Conservation (phyloP, 805 yeast species). For the Wickerhamiella occidentalis region DNA sequence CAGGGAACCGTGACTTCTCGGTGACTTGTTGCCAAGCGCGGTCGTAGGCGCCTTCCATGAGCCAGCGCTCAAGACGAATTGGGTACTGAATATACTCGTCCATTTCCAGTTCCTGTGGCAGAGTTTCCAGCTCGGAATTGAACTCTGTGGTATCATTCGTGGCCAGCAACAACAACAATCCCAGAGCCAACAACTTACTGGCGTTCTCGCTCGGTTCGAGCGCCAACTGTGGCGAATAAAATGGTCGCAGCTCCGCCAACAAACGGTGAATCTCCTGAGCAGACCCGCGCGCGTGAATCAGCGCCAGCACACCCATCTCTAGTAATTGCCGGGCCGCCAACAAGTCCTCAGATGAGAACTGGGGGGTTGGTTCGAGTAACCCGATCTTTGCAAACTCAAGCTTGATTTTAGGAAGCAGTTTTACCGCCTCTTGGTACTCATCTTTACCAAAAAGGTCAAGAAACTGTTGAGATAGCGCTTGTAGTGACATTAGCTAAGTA, state of each 20-base stretch:
- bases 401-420: constrained; percentile 58
- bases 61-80: constrained; percentile 77
- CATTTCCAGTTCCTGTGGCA: constrained; percentile 46
- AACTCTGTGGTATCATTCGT: constrained; percentile 77
- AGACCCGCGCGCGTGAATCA: constrained; percentile 47
- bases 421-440: constrained; percentile 49
- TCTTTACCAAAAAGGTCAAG: constrained; percentile 50
- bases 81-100: constrained; percentile 74
- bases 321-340: constrained; percentile 68
- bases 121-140: constrained; percentile 75
- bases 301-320: constrained; percentile 77
- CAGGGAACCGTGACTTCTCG: constrained; percentile 37
- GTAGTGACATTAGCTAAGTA: constrained; percentile 37
- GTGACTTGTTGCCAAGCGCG: constrained; percentile 72
- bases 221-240: constrained; percentile 41
- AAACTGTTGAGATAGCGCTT: constrained; percentile 56
- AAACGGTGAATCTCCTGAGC: constrained; percentile 58
- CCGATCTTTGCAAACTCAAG: constrained; percentile 67
- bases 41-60: constrained; percentile 94
- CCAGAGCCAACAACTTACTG: constrained; percentile 62
- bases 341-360: constrained; percentile 40
- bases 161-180: constrained; percentile 62
- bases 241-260: constrained; percentile 63
- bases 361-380: constrained; percentile 54
- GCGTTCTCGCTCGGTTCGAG: constrained; percentile 45